Evolutionary conservation across 2,329 filamentous ascomycete species (phyloP).

Genomic region (Colletotrichum echinochloae): DNA sequence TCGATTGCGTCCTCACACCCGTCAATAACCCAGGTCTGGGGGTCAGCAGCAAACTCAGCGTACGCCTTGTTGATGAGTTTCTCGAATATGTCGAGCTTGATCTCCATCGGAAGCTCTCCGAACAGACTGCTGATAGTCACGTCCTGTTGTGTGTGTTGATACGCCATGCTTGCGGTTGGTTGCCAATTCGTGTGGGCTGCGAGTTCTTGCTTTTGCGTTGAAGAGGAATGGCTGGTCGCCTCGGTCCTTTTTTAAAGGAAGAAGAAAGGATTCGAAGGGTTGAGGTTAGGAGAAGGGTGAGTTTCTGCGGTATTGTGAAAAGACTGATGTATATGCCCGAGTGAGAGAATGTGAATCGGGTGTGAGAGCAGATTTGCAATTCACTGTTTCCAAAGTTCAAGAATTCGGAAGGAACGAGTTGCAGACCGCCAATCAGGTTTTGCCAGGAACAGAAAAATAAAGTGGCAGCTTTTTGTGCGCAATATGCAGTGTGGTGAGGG

Average conservation of each 20-base stretch:
- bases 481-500: background rate
- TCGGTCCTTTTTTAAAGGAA: background rate
- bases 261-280: background rate
- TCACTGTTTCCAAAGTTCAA: background rate
- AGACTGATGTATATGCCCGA: background rate
- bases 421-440: background rate
- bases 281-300: no score
- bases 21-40: background rate
- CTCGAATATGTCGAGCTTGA: background rate
- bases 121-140: background rate
- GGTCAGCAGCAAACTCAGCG: background rate
- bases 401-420: background rate
- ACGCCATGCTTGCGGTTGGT: background rate
- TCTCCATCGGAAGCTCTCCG: background rate
- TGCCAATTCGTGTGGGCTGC: background rate
- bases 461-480: background rate
- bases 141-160: background rate
- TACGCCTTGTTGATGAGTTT: background rate
- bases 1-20: background rate
- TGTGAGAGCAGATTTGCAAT: background rate
- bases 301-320: background rate
- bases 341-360: background rate
- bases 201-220: background rate
- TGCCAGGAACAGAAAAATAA: background rate
- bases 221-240: background rate